Percentiles rank a stretch among this genome's conserved stretches.
Evolutionary conservation across 305 asterid species (phyloP).

Genomic region (Petunia hybrid): DNA sequence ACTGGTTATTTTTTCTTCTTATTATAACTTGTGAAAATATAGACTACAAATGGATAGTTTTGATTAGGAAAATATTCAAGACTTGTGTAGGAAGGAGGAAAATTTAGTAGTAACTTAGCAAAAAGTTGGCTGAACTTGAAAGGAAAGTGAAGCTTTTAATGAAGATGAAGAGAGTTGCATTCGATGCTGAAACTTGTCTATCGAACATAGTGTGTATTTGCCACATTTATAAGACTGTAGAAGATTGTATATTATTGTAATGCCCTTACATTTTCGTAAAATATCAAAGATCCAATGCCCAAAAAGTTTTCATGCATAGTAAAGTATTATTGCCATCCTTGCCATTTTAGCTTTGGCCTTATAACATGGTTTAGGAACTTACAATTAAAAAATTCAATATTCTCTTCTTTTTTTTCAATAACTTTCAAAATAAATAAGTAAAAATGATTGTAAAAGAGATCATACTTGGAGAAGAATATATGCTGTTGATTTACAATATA

Average conservation of each 20-base stretch:
- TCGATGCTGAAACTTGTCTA: no score
- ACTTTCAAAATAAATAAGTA: no score
- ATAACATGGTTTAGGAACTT: background rate
- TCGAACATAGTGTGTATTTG: background rate
- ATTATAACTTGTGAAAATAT: background rate
- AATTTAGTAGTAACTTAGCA: background rate
- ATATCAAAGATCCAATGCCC: background rate
- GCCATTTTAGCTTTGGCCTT: background rate
- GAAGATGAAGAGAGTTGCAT: background rate
- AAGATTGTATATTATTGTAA: no score
- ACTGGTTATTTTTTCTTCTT: background rate
- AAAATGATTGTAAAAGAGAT: no score
- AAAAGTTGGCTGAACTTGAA: slow-evolving; percentile 11
- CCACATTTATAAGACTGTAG: background rate
- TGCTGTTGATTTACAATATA: no score
- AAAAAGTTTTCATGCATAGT: no score
- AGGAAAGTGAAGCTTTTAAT: background rate
- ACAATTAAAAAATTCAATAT: no score
- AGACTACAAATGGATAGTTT: background rate
- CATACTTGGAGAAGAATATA: no score
- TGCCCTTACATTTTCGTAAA: background rate
- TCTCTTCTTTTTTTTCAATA: no score
- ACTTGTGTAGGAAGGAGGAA: background rate
- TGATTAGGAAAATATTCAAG: no score
- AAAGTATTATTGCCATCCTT: no score